Base-by-base conservation (phyloP, 495 filamentous ascomycete genomes). In the Cudoniella acicularis region DNA sequence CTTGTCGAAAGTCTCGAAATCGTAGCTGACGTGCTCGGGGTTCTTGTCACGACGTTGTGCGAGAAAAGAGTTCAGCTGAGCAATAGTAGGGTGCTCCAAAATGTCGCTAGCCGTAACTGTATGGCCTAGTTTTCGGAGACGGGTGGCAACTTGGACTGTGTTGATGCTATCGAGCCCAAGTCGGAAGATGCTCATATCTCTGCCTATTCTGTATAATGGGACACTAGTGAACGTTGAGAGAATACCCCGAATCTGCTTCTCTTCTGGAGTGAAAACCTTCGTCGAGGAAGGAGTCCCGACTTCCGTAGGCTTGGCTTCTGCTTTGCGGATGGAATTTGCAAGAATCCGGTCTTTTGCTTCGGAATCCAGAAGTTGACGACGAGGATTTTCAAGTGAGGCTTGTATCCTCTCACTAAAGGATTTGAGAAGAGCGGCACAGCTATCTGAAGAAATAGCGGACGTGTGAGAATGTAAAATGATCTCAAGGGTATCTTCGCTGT, bases 161-260 rank as follows among this genome's bases (percentile, higher is more conserved):
- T 83, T 89, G 61, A 98, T 90, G 55, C 90, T 95, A 70, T 98
- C 92, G 45, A 96, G 75, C 1, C 93, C 92, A 23, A 96, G 81
- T 60, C 85, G 83, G 66, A 92, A 95, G 22, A 96, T 90, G 23
- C 84, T 89, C 1, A 83, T 81, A 6, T 72, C 64, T 13, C 79
- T 78, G 1, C 69, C 67, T 23, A 97, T 88, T 18, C 77, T 74
- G 2, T 79, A 69, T 10, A 75, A 62, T 0, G 84, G 72, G 2
- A 71, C 55, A 10, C 73, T 69, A 2, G 84, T 80, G 27, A 92
- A 75, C 21, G 68, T 66, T 1, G 83, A 77, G 30, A 94, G 69
- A 6, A 83, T 75, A 0, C 76, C 70, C 43, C 87, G 77, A 10
- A 91, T 75, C 1, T 62, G 64, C 1, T 21, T 42, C 54, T 88